Base-by-base conservation (phyloP, 2,329 filamentous ascomycete genomes). In the Sporothrix sp. region DNA sequence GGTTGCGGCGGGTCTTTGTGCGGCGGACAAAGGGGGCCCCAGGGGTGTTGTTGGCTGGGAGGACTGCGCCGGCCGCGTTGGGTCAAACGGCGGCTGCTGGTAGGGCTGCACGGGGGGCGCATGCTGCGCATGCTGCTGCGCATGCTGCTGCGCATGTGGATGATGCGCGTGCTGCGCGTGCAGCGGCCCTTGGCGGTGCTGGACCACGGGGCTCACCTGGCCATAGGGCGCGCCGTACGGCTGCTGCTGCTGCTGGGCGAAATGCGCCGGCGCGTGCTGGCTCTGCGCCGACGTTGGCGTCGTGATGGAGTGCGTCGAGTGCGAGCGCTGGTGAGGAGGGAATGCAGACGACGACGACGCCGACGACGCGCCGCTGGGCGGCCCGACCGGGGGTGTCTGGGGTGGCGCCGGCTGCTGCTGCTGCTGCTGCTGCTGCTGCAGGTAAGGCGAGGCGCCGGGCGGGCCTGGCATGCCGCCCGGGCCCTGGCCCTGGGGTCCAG, bases 261-360 rank as follows among this genome's bases (percentile, higher is more conserved):
- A 30, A 35, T 37, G 44, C 20, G 25, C 32, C 6, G 38, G 39
- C 9, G 48, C 23, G 40, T 74, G 74, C 62, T 81, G 78, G 59
- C 74, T 76, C 42, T 81, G 78, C 14, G 78, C 74, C 35, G 78
- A 81, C 7, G 76, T 80, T n/a, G 78, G 78, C 32, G 79, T 82
- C 10, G 76, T 68, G 23, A 72, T 74, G 11, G 79, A 81, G 50
- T 81, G 75, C 6, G 73, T 67, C 20, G 79, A 82, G 51, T 75
- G 75, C 37, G 79, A 78, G 58, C 77, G 66, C 54, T 72, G 71
- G 51, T 74, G 66, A 5, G 62, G 47, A 20, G 42, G 42, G 42
- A 63, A 65, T 23, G 66, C 16, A 1, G 52, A 33, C 7, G 52
- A 57, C 51, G 68, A n/a, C n/a, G n/a, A n/a, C n/a, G n/a, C n/a